Conservation (phyloP, 768 basidiomycete genomes). For the Tubosaeta sp. region DNA sequence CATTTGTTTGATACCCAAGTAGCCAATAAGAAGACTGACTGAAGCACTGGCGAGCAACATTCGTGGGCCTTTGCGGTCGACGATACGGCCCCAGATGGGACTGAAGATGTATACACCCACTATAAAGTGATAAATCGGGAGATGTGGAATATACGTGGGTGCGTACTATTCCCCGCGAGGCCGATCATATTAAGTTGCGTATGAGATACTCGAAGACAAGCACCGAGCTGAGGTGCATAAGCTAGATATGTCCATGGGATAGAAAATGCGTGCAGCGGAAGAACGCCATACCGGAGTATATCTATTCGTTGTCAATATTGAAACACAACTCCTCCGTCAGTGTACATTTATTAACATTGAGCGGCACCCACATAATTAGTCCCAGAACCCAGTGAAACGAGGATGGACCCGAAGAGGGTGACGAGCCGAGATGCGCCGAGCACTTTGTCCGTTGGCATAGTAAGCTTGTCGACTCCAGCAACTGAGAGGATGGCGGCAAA, state of each 20-base stretch:
- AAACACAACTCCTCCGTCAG: neutral
- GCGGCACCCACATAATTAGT: constrained; percentile 64
- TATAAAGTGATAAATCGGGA: constrained; percentile 19
- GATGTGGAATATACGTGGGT: neutral
- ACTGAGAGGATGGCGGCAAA: no score
- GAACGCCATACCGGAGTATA: constrained; percentile 28
- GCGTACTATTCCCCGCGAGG: constrained; percentile 66
- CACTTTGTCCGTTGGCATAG: constrained; percentile 23
- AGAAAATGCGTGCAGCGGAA: no score
- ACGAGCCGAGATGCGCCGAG: constrained; percentile 40
- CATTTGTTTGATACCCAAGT: constrained; percentile 66
- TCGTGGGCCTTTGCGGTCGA: constrained; percentile 69
- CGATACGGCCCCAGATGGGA: constrained; percentile 75
- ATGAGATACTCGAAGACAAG: constrained; percentile 69
- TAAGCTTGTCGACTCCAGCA: constrained; percentile 11
- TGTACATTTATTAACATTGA: neutral
- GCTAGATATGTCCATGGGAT: constrained; percentile 38
- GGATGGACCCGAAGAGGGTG: constrained; percentile 52
- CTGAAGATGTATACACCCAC: constrained; percentile 77
- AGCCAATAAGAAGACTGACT: constrained; percentile 61
- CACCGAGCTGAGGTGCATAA: constrained; percentile 85
- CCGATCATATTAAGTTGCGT: constrained; percentile 84
- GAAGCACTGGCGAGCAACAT: constrained; percentile 59
- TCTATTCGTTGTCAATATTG: no score
- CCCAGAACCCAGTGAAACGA: constrained; percentile 61